Conservation (phyloP, 1,139 yeast genomes). For the Lodderomyces metapsilosis region DNA sequence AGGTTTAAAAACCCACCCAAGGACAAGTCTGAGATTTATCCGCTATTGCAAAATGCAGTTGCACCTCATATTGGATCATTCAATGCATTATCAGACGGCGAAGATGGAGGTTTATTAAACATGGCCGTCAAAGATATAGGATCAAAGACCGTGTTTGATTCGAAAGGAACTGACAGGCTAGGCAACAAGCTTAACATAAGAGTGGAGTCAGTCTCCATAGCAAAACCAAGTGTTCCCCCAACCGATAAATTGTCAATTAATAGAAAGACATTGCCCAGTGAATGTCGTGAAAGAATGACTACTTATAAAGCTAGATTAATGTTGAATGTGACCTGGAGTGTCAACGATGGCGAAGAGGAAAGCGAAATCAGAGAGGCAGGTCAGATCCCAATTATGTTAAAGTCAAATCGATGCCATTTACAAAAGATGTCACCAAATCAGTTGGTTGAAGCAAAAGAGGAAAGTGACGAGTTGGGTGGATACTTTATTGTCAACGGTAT, state of each 20-base stretch:
- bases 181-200: conserved; percentile 82
- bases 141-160: conserved; percentile 77
- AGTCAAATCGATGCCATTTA: conserved; percentile 87
- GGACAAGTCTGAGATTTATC: conserved; percentile 65
- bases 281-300: conserved; percentile 86
- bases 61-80: conserved; percentile 95
- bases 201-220: conserved; percentile 82
- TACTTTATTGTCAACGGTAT: conserved; percentile 95
- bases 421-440: conserved; percentile 80
- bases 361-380: conserved; percentile 91
- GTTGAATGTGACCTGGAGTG: conserved; percentile 78
- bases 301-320: conserved; percentile 73
- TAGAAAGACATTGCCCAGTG: conserved; percentile 82
- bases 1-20: conserved; percentile 87
- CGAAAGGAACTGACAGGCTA: conserved; percentile 60
- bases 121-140: conserved; percentile 90
- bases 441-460: conserved; percentile 78
- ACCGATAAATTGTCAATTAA: conserved; percentile 78
- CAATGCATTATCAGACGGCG: conserved; percentile 89
- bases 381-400: conserved; percentile 85
- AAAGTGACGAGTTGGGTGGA: conserved; percentile 95
- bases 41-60: conserved; percentile 83
- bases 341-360: conserved; percentile 74
- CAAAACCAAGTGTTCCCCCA: conserved; percentile 74
- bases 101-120: conserved; percentile 79